Percentiles rank a stretch among this genome's conserved stretches.
phyloP scores from a whole-genome alignment of 768 basidiomycete genomes.

The Xerocomellus intermedius region DNA sequence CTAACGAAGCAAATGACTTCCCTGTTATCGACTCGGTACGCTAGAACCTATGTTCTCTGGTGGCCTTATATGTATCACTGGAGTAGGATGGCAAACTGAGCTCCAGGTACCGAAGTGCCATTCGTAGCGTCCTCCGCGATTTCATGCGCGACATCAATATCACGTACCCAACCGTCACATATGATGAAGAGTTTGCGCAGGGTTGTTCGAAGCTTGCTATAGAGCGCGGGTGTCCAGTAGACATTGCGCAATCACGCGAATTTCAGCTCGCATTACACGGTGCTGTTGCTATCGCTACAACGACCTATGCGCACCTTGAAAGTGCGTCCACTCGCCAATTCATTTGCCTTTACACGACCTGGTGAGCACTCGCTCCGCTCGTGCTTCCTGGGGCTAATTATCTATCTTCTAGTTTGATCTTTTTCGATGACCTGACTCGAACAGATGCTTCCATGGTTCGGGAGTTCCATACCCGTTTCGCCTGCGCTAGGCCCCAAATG shows the following conservation, averaged over 20 bases:
- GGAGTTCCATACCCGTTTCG: conserved; percentile 6
- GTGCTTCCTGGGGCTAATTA: not conserved
- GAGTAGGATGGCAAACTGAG: not conserved
- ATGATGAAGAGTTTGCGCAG: conserved; percentile 2
- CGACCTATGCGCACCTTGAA: conserved; percentile 1
- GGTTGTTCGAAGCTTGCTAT: not conserved
- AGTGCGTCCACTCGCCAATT: not conserved
- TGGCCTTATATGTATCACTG: not conserved
- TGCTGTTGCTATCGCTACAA: conserved; percentile 1
- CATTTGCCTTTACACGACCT: conserved; percentile 4
- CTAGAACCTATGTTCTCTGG: not conserved
- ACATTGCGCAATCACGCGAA: not conserved
- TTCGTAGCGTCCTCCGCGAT: not conserved
- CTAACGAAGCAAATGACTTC: not conserved
- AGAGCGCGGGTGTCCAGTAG: not conserved
- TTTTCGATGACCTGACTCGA: conserved; percentile 7
- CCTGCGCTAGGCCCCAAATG: not conserved
- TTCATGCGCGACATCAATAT: conserved; percentile 1
- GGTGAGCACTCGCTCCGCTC: not conserved
- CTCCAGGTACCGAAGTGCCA: not conserved
- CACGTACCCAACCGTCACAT: conserved; percentile 1
- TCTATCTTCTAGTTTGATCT: not conserved
- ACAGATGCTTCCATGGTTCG: not conserved
- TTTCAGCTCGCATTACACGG: conserved; percentile 3
- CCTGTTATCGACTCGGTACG: not conserved